Base-by-base conservation (phyloP, 805 yeast species). In the Yamadazyma endophytica region DNA sequence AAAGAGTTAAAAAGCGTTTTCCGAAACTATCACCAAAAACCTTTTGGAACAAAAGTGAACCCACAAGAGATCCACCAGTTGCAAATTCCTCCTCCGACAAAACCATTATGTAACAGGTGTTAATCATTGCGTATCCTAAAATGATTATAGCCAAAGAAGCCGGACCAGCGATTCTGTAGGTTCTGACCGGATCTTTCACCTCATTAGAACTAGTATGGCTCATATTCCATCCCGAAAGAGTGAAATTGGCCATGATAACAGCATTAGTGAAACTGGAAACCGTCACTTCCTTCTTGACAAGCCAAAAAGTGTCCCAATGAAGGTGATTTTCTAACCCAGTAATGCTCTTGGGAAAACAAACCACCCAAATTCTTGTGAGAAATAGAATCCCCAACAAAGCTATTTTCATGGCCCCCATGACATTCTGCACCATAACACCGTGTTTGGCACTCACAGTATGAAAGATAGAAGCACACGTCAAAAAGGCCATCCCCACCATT, bases 201-300 rank as follows among this genome's bases (percentile, higher is more conserved):
- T 79, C 86, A 28, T 77, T 74, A 3, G 79, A 62, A 9, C 75
- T 79, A 0, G 77, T 67, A 45, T 77, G 82, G 6, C 77, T 77
- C 6, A 72, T 55, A 40, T 69, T 74, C 83, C 84, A 79, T 3
- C 86, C 86, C 4, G 73, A 64, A 39, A 68, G 75, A 4, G 80
- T 72, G 56, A 75, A 79, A 35, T 73, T 63, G 2, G 81, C 77
- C 43, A 73, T 74, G 14, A 77, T 64, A 16, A 77, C 64, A 0
- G 81, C 80, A 28, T 73, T 56, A 0, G 81, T 70, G 35, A 77
- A 54, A 1, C 73, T 63, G 0, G 81, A 57, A 2, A 64, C 24
- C 1, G 70, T 54, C 1, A 70, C 58, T 1, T 46, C 21, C 0
- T 56, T 56, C 33, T 60, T 58, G 18, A 59, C 50, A 1, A 42